Evolutionary conservation across 768 basidiomycete species (phyloP).

Genomic region (Tricholoma flavovirens): DNA sequence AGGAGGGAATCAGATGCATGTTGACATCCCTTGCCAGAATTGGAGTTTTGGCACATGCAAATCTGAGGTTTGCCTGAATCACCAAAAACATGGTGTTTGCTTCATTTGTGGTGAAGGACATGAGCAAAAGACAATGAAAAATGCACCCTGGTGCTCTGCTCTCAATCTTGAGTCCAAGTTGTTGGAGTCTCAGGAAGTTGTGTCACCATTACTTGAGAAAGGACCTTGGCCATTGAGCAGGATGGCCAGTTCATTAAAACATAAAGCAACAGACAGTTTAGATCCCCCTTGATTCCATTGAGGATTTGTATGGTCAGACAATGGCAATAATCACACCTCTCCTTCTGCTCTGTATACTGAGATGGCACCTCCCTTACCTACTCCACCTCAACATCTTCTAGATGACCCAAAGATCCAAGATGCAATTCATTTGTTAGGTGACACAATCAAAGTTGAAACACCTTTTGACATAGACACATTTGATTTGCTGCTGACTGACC

Average conservation of each 20-base stretch:
- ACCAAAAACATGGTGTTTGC: too few relatives aligned
- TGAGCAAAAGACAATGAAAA: too few relatives aligned
- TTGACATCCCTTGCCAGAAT: too few relatives aligned
- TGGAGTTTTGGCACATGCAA: neutral
- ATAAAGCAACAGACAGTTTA: too few relatives aligned
- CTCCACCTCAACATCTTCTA: too few relatives aligned
- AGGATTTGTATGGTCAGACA: neutral
- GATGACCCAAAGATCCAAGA: neutral
- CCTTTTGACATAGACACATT: neutral
- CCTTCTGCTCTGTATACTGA: too few relatives aligned
- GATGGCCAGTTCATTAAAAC: neutral
- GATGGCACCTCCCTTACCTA: neutral
- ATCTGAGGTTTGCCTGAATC: too few relatives aligned
- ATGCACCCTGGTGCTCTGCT: too few relatives aligned
- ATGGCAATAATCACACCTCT: neutral
- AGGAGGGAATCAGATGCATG: too few relatives aligned
- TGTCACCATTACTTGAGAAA: neutral
- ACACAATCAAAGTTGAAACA: neutral
- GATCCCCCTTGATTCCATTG: neutral
- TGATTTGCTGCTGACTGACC: neutral
- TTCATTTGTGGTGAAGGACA: too few relatives aligned
- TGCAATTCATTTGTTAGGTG: neutral
- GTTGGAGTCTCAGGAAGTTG: too few relatives aligned
- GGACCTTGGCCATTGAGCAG: neutral
- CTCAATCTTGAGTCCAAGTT: too few relatives aligned